These are phyloP conservation scores for Phytopythium aichiense DNA, from an alignment of 352 stramenopile species.

Conservation along the genomic window DNA sequence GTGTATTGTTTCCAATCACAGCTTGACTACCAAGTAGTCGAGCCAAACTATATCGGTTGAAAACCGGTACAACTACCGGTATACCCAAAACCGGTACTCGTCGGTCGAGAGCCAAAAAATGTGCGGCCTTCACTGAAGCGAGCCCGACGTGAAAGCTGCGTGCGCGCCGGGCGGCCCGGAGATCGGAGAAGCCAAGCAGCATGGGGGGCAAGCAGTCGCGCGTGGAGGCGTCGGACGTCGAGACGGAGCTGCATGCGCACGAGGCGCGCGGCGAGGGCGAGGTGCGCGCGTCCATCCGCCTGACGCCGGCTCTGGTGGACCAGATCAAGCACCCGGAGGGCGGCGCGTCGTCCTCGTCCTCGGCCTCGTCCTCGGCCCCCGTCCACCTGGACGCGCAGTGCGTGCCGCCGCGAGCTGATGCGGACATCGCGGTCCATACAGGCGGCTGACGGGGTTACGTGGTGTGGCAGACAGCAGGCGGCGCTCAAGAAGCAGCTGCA, in stretches of 20 bases:
- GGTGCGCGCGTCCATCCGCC: conserved; percentile 48
- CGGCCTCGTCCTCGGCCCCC: not conserved
- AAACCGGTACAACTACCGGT: not conserved
- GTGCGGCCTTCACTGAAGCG: not conserved
- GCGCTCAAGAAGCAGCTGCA: conserved; percentile 71
- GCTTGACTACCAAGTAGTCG: no score
- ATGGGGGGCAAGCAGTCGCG: conserved; percentile 82
- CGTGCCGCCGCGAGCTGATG: not conserved
- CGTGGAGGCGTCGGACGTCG: conserved; percentile 55
- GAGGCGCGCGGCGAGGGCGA: conserved; percentile 38
- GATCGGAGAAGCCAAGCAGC: conserved; percentile 8
- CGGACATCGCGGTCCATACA: not conserved
- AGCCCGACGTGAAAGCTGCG: conserved; percentile 30
- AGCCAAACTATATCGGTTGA: no score
- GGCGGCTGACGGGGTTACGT: not conserved
- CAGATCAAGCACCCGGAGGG: conserved; percentile 56
- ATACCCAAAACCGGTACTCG: not conserved
- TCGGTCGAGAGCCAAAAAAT: conserved; percentile 3
- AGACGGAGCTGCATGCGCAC: conserved; percentile 45
- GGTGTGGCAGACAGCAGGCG: conserved; percentile 38
- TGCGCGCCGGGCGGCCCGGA: not conserved
- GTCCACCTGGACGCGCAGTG: conserved; percentile 40
- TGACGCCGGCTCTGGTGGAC: conserved; percentile 65
- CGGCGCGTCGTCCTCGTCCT: conserved; percentile 6
- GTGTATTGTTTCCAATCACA: no score